phyloP scores from a whole-genome alignment of 2,329 filamentous ascomycete genomes.

The Trichoderma asperellum region DNA sequence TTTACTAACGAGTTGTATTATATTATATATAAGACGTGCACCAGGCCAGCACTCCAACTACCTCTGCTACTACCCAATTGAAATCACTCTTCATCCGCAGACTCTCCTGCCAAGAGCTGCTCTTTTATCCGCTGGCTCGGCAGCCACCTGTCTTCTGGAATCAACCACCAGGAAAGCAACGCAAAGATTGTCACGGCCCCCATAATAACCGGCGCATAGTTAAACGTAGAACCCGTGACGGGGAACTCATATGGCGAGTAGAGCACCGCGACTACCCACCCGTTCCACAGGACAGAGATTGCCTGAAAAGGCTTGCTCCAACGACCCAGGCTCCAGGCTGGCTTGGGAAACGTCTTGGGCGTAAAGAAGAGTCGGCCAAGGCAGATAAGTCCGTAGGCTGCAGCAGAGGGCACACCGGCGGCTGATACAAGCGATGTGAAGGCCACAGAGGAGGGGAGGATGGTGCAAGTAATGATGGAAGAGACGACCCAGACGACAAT shows the following conservation, averaged over 20 bases:
- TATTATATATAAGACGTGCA: not conserved
- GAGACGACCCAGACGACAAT: conserved; percentile 61
- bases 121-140: conserved; percentile 28
- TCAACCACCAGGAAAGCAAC: conserved; percentile 25
- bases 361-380: conserved; percentile 53
- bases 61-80: not conserved
- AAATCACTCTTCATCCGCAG: conserved; percentile 13
- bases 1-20: not conserved
- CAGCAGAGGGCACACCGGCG: conserved; percentile 55
- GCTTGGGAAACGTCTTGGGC: conserved; percentile 51
- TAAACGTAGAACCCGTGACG: conserved; percentile 48
- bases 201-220: conserved; percentile 58
- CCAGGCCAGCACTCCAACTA: not conserved
- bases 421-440: conserved; percentile 59
- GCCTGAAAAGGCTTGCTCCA: conserved; percentile 52
- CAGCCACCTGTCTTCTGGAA: conserved; percentile 26
- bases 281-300: conserved; percentile 54
- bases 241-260: conserved; percentile 53
- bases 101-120: conserved; percentile 25
- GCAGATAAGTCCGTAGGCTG: conserved; percentile 56
- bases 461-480: conserved; percentile 60
- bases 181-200: conserved; percentile 50
- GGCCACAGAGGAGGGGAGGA: conserved; percentile 58
- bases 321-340: conserved; percentile 50
- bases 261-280: conserved; percentile 53